Evolutionary conservation across 2,329 filamentous ascomycete genomes (phyloP).

Genomic region (Coniochaeta ligniaria): DNA sequence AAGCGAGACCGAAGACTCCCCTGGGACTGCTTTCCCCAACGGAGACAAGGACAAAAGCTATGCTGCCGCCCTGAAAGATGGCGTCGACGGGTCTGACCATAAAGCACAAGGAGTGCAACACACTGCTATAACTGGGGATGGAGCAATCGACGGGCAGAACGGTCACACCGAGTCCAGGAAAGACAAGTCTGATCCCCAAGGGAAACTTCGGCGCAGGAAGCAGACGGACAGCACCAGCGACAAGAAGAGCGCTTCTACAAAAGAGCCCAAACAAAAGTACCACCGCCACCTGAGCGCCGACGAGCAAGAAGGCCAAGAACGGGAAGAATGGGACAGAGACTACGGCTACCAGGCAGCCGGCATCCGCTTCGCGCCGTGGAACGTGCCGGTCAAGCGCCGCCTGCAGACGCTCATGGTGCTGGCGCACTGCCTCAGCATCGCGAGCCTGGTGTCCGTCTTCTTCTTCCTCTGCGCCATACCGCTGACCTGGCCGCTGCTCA

Average conservation of each 20-base stretch:
- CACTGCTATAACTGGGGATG: background rate
- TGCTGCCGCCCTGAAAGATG: background rate
- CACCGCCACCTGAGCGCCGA: slow-evolving; percentile 5
- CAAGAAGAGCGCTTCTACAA: background rate
- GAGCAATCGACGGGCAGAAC: background rate
- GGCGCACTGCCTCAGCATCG: slow-evolving; percentile 64
- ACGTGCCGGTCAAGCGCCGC: slow-evolving; percentile 62
- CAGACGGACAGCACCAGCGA: background rate
- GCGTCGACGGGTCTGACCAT: background rate
- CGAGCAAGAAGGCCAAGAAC: slow-evolving; percentile 9
- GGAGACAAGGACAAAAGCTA: background rate
- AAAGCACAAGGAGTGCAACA: background rate
- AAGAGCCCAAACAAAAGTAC: background rate
- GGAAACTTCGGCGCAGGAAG: background rate
- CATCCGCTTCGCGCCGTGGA: slow-evolving; percentile 79
- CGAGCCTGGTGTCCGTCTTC: slow-evolving; percentile 68
- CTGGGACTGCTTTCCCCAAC: background rate
- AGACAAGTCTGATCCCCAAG: background rate
- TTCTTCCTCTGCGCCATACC: slow-evolving; percentile 90
- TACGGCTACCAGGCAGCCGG: slow-evolving; percentile 27
- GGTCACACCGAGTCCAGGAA: background rate
- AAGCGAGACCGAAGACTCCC: background rate
- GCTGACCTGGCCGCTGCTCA: slow-evolving; percentile 74
- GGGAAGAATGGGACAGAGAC: slow-evolving; percentile 5
- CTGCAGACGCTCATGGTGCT: slow-evolving; percentile 74